These are phyloP conservation scores for Rhizopogon vinicolor DNA, from an alignment of 768 basidiomycete genomes.

Conservation along the genomic window DNA sequence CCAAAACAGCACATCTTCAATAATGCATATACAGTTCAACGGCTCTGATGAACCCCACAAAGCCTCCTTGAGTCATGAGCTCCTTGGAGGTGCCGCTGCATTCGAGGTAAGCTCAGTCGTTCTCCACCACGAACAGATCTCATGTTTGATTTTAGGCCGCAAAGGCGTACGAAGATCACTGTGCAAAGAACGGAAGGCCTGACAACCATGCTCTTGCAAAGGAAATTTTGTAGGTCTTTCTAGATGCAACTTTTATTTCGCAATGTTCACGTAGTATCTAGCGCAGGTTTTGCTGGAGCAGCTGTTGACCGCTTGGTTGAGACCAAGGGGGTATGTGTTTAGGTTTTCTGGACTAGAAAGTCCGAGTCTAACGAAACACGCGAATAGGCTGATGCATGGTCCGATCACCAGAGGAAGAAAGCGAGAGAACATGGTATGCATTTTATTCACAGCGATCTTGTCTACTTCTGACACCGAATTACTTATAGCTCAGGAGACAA, in stretches of 20 bases:
- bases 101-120: conserved; percentile 4
- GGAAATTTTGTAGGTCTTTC: conserved; percentile 4
- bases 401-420: background rate
- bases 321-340: conserved; percentile 6
- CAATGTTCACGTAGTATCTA: background rate
- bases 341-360: background rate
- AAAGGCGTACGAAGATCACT: conserved; percentile 10
- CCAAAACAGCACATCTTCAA: background rate
- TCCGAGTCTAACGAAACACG: background rate
- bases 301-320: conserved; percentile 8
- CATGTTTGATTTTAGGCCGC: conserved; percentile 3
- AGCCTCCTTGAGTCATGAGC: background rate
- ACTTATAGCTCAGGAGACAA: background rate
- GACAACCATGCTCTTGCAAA: conserved; percentile 8
- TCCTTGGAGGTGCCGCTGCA: conserved; percentile 5
- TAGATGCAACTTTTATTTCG: background rate
- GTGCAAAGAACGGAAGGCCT: background rate
- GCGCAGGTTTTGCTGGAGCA: conserved; percentile 4
- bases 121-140: background rate
- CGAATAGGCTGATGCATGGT: background rate
- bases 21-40: background rate
- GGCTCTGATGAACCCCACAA: background rate
- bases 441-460: background rate
- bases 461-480: background rate
- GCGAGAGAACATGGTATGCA: background rate